Percentiles rank a stretch among this genome's conserved stretches.
Evolutionary conservation across 192 early-diverging fungal genomes (phyloP).

Genomic region (Oehlia diaphana): DNA sequence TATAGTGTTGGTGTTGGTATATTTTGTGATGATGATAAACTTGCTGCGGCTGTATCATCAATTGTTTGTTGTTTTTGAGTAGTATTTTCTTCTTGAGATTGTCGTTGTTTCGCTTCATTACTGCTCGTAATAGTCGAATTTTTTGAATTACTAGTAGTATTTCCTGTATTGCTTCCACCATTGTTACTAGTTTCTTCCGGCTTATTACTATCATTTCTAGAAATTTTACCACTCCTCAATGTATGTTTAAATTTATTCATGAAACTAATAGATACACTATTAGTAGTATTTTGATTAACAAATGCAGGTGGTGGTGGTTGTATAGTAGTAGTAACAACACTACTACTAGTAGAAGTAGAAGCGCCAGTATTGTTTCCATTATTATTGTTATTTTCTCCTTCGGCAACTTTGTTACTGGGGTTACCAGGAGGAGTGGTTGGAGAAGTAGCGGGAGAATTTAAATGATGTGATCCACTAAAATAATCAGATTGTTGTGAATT

Average conservation of each 20-base stretch:
- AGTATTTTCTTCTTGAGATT: not conserved
- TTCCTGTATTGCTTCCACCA: not conserved
- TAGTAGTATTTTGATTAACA: slow-evolving; percentile 30
- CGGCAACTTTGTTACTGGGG: not conserved
- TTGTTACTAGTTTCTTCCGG: not conserved
- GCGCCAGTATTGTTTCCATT: not conserved
- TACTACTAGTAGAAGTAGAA: not conserved
- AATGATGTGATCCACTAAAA: slow-evolving; percentile 39
- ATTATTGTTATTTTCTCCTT: not conserved
- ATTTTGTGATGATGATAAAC: not conserved
- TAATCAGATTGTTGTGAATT: slow-evolving; percentile 31
- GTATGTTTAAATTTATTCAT: slow-evolving; percentile 55
- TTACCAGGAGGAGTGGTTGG: slow-evolving; percentile 9
- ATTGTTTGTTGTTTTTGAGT: not conserved
- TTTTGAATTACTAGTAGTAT: not conserved
- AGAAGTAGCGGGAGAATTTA: not conserved
- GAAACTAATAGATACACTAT: slow-evolving; percentile 24
- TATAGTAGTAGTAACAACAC: slow-evolving; percentile 20
- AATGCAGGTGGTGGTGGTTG: slow-evolving; percentile 44
- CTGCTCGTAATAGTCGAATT: not conserved
- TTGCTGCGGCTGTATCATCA: not conserved
- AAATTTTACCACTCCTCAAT: slow-evolving; percentile 13
- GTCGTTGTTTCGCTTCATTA: not conserved
- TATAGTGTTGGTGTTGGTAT: not conserved
- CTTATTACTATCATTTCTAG: not conserved